Evolutionary conservation across 2,329 filamentous ascomycete genomes (phyloP), one percentile per base, ranked within the genome.

Genomic region (Clonostachys byssicola): DNA sequence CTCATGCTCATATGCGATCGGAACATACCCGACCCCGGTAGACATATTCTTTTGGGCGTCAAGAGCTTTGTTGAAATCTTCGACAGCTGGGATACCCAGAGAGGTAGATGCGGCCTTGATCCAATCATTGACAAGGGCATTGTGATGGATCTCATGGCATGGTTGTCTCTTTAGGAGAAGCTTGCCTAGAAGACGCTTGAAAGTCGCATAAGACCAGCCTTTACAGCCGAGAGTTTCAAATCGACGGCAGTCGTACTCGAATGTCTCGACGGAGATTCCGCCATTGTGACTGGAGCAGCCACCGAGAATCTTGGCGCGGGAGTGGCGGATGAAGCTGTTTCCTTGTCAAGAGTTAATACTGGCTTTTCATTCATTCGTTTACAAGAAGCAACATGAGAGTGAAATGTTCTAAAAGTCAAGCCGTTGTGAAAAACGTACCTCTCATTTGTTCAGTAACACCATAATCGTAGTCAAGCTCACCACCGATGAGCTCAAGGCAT

Each of bases 211-310:
- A 60, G 80, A 83, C 91, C 91, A 96, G 58, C 90, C 90, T 62
- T 80, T 81, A 72, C 87, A 91, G 51, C 91, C 91, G 60, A 89
- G 75, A 34, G 80, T 80, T 60, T 92, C 85, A 91, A 91, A 96
- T 57, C 88, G 79, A 61, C 89, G 79, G 71, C 88, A 81, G 68
- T 96, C 91, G 67, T 95, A 92, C 66, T 91, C 83, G 62, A 95
- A 95, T 7, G 91, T 89, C 23, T 90, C 82, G 80, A 95, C 95
- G 17, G 88, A 92, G 67, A 96, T 95, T 59, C 95, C 77, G 17
- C 91, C 95, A 72, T 96, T 96, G 78, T 95, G 91, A 50, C 88
- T 92, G 41, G 90, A 95, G 77, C 91, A 96, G 55, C 91, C 91
- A 56, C 91, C 91, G 34, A 96, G 80, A 36, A 96, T 89, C 75